Conservation (phyloP, 1,284 basidiomycete genomes). For the Puccinia horiana region DNA sequence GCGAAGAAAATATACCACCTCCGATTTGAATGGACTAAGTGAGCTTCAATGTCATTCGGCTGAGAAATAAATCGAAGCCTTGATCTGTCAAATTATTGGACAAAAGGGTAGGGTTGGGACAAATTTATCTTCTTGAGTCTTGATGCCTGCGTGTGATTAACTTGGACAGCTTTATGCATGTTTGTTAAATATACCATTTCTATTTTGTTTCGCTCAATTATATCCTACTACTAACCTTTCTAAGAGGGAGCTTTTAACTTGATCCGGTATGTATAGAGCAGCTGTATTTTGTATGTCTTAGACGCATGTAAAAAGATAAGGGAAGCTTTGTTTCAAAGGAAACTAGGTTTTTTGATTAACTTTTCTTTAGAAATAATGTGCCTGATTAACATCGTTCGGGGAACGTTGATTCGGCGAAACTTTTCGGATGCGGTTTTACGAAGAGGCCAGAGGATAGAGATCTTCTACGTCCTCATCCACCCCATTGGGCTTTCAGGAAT, state of each 20-base stretch:
- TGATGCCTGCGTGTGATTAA: conserved; percentile 1
- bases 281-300: neutral
- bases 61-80: neutral
- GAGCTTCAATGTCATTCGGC: neutral
- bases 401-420: neutral
- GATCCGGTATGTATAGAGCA: neutral
- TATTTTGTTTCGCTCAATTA: neutral
- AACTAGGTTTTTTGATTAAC: neutral
- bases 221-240: neutral
- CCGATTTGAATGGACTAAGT: neutral
- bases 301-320: neutral
- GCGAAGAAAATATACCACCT: neutral
- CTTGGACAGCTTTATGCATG: neutral
- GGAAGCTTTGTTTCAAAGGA: neutral
- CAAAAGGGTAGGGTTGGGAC: neutral
- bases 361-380: neutral
- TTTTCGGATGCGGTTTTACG: neutral
- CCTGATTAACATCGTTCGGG: neutral
- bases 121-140: neutral
- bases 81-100: neutral
- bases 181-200: neutral
- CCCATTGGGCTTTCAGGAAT: neutral
- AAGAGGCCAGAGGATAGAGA: neutral
- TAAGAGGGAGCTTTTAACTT: neutral
- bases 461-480: neutral